These are phyloP conservation scores for Penicillium paneum DNA, from an alignment of 2,329 filamentous ascomycete species.

Conservation along the genomic window DNA sequence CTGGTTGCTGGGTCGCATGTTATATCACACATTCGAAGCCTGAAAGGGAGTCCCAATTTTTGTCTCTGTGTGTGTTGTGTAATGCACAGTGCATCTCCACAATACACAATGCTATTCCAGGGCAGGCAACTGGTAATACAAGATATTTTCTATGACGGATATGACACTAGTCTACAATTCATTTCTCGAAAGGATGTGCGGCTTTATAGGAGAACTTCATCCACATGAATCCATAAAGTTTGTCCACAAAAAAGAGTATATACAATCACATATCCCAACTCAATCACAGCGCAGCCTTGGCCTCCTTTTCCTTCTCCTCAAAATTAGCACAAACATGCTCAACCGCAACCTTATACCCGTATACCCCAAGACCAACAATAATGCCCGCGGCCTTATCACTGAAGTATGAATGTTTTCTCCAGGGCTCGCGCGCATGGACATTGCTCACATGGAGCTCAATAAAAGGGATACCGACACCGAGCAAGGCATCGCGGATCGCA, in stretches of 20 bases:
- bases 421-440: slow-evolving; percentile 68
- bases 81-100: neutral
- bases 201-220: neutral
- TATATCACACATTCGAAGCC: neutral
- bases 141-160: neutral
- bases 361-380: slow-evolving; percentile 65
- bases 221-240: neutral
- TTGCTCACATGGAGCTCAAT: slow-evolving; percentile 76
- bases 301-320: slow-evolving; percentile 30
- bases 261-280: neutral
- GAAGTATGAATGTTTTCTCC: slow-evolving; percentile 67
- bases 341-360: slow-evolving; percentile 60
- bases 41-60: neutral
- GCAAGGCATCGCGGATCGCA: slow-evolving; percentile 69
- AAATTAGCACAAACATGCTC: slow-evolving; percentile 49
- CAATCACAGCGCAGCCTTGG: slow-evolving; percentile 19
- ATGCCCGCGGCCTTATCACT: slow-evolving; percentile 73
- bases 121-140: neutral
- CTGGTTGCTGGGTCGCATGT: neutral
- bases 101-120: neutral
- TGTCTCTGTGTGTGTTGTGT: neutral
- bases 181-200: neutral
- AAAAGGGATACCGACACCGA: slow-evolving; percentile 68
- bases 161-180: neutral
- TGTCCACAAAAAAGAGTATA: neutral